Base-by-base conservation (phyloP, 2,329 filamentous ascomycete genomes). In the Pyricularia grisea region DNA sequence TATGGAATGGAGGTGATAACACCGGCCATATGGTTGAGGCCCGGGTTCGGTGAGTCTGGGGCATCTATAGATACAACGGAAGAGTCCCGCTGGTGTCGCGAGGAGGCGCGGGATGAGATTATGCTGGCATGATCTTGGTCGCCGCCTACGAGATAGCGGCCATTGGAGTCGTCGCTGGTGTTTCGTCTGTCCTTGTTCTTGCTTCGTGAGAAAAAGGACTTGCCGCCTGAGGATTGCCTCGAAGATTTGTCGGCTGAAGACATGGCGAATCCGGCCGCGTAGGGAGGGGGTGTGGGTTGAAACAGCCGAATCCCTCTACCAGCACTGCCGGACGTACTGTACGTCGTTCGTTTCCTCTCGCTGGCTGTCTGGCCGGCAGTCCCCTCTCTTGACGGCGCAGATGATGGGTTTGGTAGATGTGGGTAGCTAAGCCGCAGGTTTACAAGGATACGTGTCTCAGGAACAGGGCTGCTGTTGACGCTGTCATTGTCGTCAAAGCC, bases 1-100 rank as follows among this genome's bases (percentile, higher is more conserved):
- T 96, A 97, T 36, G 94, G 92, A 72, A 97, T 94, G 31, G 92
- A 90, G 42, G 93, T 93, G 75, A 97, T 92, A 70, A 94, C 88
- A 70, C 93, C 93, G 42, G 93, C 90, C 76, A 88, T 90, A 81
- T 89, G 89, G 76, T 91, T 90, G 71, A 94, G 80, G 70, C 87
- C 89, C 70, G 84, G 80, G 66, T 90, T 90, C 74, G 88, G 84
- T 66, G 88, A 87, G 72, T 84, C 81, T 66, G 88, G 86, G 71
- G 87, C 82, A 75, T 94, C 92, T 74, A 92, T 79, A 17, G 91
- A 94, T 73, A 90, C 83, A 73, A 88, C 81, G 55, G 91, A 93
- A 6, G 90, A 90, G 71, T 88, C 90, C 77, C 90, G 87, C 74
- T 89, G 88, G 80, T 95, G 90, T 77, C 92, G 86, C 73, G 92